Conservation (phyloP, 331 rosid genomes). For the Arachis monticola region DNA sequence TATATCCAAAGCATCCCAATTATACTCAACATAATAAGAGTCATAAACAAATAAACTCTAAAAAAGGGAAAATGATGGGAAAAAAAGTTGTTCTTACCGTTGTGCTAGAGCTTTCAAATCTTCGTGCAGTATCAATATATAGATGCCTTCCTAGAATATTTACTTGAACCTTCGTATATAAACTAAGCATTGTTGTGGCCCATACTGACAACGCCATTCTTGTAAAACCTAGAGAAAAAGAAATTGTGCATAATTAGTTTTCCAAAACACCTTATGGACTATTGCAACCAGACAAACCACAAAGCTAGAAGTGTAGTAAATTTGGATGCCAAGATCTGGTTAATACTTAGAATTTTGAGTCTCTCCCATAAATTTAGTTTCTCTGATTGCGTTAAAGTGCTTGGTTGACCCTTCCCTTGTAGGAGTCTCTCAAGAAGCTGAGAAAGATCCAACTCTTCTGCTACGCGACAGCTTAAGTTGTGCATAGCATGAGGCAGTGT, state of each 20-base stretch:
- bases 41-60: neutral
- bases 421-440: conserved; percentile 76
- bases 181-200: conserved; percentile 82
- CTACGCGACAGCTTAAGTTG: conserved; percentile 65
- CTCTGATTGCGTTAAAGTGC: conserved; percentile 63
- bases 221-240: conserved; percentile 76
- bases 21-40: conserved; percentile 18
- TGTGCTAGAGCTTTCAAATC: conserved; percentile 62
- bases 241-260: conserved; percentile 31
- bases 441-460: conserved; percentile 83
- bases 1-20: conserved; percentile 12
- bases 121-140: conserved; percentile 84
- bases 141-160: conserved; percentile 94
- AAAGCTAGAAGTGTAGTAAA: conserved; percentile 35
- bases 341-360: conserved; percentile 87
- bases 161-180: conserved; percentile 93
- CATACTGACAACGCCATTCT: conserved; percentile 82
- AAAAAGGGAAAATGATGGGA: conserved; percentile 7
- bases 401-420: conserved; percentile 86
- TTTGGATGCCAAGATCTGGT: conserved; percentile 21
- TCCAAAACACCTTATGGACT: conserved; percentile 21
- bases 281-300: conserved; percentile 8
- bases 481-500: conserved; percentile 86
- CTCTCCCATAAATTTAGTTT: conserved; percentile 83
- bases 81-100: conserved; percentile 55